Percentiles rank a stretch among this genome's conserved stretches.
Evolutionary conservation across 805 yeast species (phyloP).

Genomic region (Metschnikowia borealis): DNA sequence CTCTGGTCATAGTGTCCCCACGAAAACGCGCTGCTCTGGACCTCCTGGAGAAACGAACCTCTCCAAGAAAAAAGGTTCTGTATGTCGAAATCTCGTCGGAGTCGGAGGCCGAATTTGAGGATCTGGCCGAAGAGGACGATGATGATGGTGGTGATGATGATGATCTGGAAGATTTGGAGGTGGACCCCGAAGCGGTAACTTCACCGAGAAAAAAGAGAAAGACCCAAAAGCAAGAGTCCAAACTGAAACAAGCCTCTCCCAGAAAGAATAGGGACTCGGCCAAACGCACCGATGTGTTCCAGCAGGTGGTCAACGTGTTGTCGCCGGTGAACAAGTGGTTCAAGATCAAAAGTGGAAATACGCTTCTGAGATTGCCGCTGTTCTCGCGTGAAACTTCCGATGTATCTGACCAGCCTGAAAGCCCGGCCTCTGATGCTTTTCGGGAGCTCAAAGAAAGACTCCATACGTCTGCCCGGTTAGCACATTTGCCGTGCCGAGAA

Average conservation of each 20-base stretch:
- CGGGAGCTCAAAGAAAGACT: slow-evolving; percentile 39
- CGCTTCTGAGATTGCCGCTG: slow-evolving; percentile 20
- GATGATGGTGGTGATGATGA: too few species aligned
- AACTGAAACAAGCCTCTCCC: neutral
- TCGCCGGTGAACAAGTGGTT: slow-evolving; percentile 23
- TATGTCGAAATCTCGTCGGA: slow-evolving; percentile 8
- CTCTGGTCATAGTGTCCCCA: slow-evolving; percentile 17
- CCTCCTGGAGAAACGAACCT: slow-evolving; percentile 1
- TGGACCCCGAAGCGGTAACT: slow-evolving; percentile 3
- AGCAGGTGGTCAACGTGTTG: slow-evolving; percentile 18
- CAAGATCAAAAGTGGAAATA: slow-evolving; percentile 22
- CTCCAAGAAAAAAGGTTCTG: neutral
- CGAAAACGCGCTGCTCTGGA: slow-evolving; percentile 4
- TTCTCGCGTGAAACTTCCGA: slow-evolving; percentile 13
- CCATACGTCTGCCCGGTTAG: slow-evolving; percentile 43
- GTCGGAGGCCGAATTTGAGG: neutral
- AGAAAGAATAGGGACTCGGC: slow-evolving; percentile 2
- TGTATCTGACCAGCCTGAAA: slow-evolving; percentile 9
- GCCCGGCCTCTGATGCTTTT: slow-evolving; percentile 24
- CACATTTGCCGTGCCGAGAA: slow-evolving; percentile 79
- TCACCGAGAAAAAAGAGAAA: neutral
- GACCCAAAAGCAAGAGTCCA: neutral
- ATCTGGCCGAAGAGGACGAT: too few species aligned
- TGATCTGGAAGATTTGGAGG: slow-evolving; percentile 2
- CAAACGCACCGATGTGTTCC: slow-evolving; percentile 7